Conservation (phyloP, 768 basidiomycete species). For the Obba rivulosa region DNA sequence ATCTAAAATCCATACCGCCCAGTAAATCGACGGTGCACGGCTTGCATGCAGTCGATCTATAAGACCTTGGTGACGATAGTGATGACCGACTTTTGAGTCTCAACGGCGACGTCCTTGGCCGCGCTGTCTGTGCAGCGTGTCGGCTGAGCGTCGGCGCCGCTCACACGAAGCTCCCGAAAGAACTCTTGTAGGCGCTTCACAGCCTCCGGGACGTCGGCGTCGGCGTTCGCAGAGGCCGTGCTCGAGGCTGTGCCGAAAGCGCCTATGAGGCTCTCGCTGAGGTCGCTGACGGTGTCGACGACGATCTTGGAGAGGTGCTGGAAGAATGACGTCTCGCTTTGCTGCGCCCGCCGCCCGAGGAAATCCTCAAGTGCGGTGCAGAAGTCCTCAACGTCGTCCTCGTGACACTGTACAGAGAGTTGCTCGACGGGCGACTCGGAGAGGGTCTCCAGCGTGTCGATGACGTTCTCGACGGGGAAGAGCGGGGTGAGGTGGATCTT, state of each 20-base stretch:
- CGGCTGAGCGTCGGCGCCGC: background rate
- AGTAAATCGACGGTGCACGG: background rate
- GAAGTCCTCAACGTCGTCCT: conserved; percentile 59
- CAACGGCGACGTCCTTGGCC: background rate
- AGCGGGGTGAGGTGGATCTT: conserved; percentile 56
- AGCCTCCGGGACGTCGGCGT: conserved; percentile 40
- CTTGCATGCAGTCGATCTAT: background rate
- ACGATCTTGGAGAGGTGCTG: conserved; percentile 44
- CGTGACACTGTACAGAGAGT: conserved; percentile 53
- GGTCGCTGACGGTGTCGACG: conserved; percentile 36
- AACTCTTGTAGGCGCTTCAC: conserved; percentile 43
- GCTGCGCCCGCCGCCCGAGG: conserved; percentile 45
- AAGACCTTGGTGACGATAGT: too few relatives aligned
- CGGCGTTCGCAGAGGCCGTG: background rate
- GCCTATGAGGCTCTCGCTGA: conserved; percentile 25
- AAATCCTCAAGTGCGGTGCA: conserved; percentile 54
- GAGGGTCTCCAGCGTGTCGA: conserved; percentile 53
- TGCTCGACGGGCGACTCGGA: conserved; percentile 55
- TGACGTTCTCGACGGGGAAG: conserved; percentile 56
- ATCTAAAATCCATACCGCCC: background rate
- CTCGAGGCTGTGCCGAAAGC: conserved; percentile 5
- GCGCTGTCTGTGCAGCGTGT: background rate
- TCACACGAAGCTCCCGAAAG: conserved; percentile 38
- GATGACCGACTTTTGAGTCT: background rate
- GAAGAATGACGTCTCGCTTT: conserved; percentile 41